Evolutionary conservation across 768 basidiomycete species (phyloP).

Genomic region (Leucocoprinus leucothites): DNA sequence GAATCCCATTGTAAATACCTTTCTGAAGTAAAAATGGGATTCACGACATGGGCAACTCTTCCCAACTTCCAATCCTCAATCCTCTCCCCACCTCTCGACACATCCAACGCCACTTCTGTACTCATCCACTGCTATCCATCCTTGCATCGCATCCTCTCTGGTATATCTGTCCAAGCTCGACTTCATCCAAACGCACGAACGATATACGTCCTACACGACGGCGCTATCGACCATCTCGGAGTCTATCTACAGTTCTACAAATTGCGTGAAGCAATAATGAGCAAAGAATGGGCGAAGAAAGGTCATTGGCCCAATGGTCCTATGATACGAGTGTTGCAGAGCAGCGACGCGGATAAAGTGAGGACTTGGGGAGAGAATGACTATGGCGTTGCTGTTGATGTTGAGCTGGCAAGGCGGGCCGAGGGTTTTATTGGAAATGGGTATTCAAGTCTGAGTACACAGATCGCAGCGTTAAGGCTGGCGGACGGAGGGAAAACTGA

Average conservation of each 20-base stretch:
- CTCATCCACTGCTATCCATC: constrained; percentile 44
- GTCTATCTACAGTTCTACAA: constrained; percentile 42
- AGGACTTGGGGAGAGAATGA: constrained; percentile 35
- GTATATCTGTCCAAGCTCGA: constrained; percentile 33
- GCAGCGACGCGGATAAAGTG: constrained; percentile 31
- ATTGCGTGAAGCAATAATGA: constrained; percentile 34
- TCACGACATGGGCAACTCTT: constrained; percentile 49
- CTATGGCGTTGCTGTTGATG: constrained; percentile 42
- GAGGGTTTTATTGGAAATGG: constrained; percentile 46
- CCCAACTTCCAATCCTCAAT: constrained; percentile 29
- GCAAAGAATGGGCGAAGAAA: constrained; percentile 27
- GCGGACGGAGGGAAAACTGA: constrained; percentile 29
- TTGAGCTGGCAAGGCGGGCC: constrained; percentile 41
- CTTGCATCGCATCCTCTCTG: constrained; percentile 36
- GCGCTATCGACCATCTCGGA: constrained; percentile 42
- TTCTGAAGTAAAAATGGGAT: constrained; percentile 30
- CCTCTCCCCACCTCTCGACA: constrained; percentile 33
- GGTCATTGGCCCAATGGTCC: constrained; percentile 39
- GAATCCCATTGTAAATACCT: constrained; percentile 38
- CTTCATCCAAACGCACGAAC: constrained; percentile 34
- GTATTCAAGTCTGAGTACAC: constrained; percentile 44
- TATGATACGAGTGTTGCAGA: constrained; percentile 39
- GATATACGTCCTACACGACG: constrained; percentile 44
- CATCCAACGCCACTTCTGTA: constrained; percentile 31
- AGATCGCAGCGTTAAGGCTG: constrained; percentile 40